A percentile compares a stretch with the other conserved stretches of the same genome.
phyloP scores from a whole-genome alignment of 2,329 filamentous ascomycete genomes.

The Hypoxylon sp. region DNA sequence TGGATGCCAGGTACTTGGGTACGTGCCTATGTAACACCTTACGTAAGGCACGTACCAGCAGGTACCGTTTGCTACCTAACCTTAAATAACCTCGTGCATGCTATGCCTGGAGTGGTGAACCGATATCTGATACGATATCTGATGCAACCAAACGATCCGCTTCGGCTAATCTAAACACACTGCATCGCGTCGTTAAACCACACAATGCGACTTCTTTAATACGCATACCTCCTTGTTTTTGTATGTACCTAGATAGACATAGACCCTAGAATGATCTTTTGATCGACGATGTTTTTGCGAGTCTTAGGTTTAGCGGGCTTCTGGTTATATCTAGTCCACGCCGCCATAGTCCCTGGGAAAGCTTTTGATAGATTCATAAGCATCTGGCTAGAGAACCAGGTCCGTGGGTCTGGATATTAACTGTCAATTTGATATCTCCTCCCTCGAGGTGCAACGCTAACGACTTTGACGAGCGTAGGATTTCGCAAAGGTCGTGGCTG shows the following conservation, averaged over 20 bases:
- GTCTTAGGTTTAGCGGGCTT: slow-evolving; percentile 42
- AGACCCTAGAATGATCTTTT: slow-evolving; percentile 22
- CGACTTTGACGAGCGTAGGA: slow-evolving; percentile 54
- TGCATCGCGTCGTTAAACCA: neutral
- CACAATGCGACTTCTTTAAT: neutral
- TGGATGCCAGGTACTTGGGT: neutral
- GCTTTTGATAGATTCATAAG: slow-evolving; percentile 61
- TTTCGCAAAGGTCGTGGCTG: slow-evolving; percentile 58
- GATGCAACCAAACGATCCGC: slow-evolving; percentile 1
- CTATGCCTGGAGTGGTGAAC: slow-evolving; percentile 3
- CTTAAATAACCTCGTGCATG: neutral
- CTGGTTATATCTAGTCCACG: slow-evolving; percentile 35
- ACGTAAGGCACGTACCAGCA: too few relatives aligned
- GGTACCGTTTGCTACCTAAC: too few relatives aligned
- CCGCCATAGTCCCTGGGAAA: slow-evolving; percentile 55
- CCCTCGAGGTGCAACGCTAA: neutral
- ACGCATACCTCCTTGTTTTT: neutral
- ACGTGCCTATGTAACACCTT: too few relatives aligned
- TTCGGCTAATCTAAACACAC: slow-evolving; percentile 4
- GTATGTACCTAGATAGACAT: neutral
- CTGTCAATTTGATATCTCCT: neutral
- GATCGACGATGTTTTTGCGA: slow-evolving; percentile 36
- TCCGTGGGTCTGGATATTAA: slow-evolving; percentile 36
- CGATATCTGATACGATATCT: too few relatives aligned
- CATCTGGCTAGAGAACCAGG: slow-evolving; percentile 63